These are phyloP conservation scores for Daedaleopsis nitida DNA, from an alignment of 768 basidiomycete genomes.

Conservation along the genomic window DNA sequence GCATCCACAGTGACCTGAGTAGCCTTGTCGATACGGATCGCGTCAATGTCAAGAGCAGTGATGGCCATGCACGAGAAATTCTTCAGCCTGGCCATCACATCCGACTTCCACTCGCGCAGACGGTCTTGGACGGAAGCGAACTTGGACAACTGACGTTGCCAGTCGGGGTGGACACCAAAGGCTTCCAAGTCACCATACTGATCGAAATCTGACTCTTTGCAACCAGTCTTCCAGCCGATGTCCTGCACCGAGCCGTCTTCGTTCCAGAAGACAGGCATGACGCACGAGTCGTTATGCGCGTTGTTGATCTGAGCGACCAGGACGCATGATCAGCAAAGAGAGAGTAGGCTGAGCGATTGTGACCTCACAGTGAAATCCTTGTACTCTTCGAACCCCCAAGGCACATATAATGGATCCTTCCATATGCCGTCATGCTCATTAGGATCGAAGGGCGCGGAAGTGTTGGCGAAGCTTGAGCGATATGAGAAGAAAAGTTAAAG, in stretches of 20 bases:
- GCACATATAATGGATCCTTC: conserved; percentile 74
- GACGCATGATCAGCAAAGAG: background rate
- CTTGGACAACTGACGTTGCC: conserved; percentile 92
- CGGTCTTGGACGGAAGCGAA: conserved; percentile 97
- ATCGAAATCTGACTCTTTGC: conserved; percentile 84
- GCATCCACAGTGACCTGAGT: conserved; percentile 89
- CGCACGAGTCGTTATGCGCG: conserved; percentile 70
- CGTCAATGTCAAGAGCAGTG: conserved; percentile 87
- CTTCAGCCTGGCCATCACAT: conserved; percentile 76
- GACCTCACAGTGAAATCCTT: conserved; percentile 70
- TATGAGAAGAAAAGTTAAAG: conserved; percentile 11
- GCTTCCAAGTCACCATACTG: conserved; percentile 98
- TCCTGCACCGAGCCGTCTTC: conserved; percentile 68
- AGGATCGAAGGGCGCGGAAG: conserved; percentile 76
- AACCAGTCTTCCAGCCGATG: conserved; percentile 63
- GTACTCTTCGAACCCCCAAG: conserved; percentile 88
- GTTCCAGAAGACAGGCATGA: conserved; percentile 78
- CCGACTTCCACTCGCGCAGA: conserved; percentile 87
- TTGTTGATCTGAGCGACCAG: conserved; percentile 55
- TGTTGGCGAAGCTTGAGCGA: conserved; percentile 65
- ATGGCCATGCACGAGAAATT: conserved; percentile 86
- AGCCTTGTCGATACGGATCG: conserved; percentile 93
- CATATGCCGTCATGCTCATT: conserved; percentile 73
- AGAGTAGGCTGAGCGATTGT: conserved; percentile 2
- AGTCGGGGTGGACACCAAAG: conserved; percentile 94